Evolutionary conservation across 768 basidiomycete species (phyloP).

Genomic region (Leccinum disarticulatum): DNA sequence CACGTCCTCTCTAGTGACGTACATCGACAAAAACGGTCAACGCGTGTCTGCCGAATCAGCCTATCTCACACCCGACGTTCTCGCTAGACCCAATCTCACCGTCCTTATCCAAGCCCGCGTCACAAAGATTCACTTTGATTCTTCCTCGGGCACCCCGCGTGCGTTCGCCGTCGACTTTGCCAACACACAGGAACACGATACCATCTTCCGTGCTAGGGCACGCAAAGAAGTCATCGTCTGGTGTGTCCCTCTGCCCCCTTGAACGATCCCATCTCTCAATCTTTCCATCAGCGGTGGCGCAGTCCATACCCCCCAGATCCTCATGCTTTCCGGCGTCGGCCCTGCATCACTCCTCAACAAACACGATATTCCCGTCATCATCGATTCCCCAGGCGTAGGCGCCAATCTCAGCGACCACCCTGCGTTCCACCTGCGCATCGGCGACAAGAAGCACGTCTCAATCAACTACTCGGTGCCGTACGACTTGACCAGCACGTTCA

Average conservation of each 20-base stretch:
- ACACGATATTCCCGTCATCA: slow-evolving; percentile 52
- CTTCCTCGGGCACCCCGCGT: slow-evolving; percentile 37
- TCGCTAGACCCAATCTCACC: slow-evolving; percentile 63
- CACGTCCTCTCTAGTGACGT: slow-evolving; percentile 53
- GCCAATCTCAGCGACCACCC: slow-evolving; percentile 71
- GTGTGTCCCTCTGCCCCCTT: slow-evolving; percentile 35
- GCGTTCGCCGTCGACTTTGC: slow-evolving; percentile 66
- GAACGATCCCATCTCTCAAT: neutral
- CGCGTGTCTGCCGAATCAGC: slow-evolving; percentile 66
- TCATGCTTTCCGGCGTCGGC: slow-evolving; percentile 77
- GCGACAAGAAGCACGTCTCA: slow-evolving; percentile 48
- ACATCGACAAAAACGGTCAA: slow-evolving; percentile 49
- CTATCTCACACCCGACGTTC: slow-evolving; percentile 64
- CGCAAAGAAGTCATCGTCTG: slow-evolving; percentile 61
- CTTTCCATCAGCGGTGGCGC: slow-evolving; percentile 49
- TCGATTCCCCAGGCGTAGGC: slow-evolving; percentile 75
- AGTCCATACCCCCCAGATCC: slow-evolving; percentile 63
- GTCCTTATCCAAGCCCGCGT: slow-evolving; percentile 57
- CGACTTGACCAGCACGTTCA: slow-evolving; percentile 18
- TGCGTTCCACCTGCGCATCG: slow-evolving; percentile 49
- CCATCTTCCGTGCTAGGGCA: slow-evolving; percentile 45
- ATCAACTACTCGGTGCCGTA: slow-evolving; percentile 39
- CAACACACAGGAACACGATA: slow-evolving; percentile 22
- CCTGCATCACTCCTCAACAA: slow-evolving; percentile 55
- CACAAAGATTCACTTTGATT: slow-evolving; percentile 58